Evolutionary conservation across 1,284 basidiomycete genomes (phyloP), one percentile per base, ranked within the genome.

Genomic region (Schizophyllum commune): DNA sequence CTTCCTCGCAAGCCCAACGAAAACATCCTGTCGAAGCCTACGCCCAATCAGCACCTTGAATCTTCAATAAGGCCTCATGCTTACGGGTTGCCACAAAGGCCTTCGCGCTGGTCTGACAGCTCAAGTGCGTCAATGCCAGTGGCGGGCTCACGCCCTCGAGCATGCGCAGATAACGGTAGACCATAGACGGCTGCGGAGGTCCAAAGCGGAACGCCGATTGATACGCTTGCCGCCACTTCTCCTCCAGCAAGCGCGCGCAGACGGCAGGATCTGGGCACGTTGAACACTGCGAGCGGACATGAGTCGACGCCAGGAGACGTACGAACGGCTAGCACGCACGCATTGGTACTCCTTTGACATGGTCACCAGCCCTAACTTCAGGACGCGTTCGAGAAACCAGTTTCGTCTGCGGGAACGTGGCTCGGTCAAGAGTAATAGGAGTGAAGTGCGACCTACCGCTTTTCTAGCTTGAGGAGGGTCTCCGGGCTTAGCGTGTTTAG

Each of bases 1-100:
- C 84, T 83, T 21, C 85, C 85, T 22, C 91, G 85, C 17, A 92
- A 77, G 27, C 90, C 90, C 7, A 92, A 78, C 4, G 88, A 90
- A 72, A 95, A 96, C 93, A 96, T 96, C 58, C 93, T 78, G 72
- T 96, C 93, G 69, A 95, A 96, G 32, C 95, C 92, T 94, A 65
- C 20, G 52, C 57, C 27, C 19, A 15, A 32, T 32, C 11, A 55
- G 34, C 51, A 52, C 21, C 58, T 58, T 22, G 19, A 34, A 55
- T 62, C 39, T 58, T 58, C 9, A 56, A 39, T 63, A 47, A 52
- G 11, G 39, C n/a, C 57, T 60, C 19, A 22, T 2, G 79, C 89
- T 66, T 69, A 94, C 93, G 74, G 27, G 89, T 91, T 17, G 88
- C 88, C 52, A 89, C 84, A 73, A 94, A 96, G 2, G 88, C 85